Conservation (phyloP, 257 asterid genomes). For the Paraleonurus japonicus region DNA sequence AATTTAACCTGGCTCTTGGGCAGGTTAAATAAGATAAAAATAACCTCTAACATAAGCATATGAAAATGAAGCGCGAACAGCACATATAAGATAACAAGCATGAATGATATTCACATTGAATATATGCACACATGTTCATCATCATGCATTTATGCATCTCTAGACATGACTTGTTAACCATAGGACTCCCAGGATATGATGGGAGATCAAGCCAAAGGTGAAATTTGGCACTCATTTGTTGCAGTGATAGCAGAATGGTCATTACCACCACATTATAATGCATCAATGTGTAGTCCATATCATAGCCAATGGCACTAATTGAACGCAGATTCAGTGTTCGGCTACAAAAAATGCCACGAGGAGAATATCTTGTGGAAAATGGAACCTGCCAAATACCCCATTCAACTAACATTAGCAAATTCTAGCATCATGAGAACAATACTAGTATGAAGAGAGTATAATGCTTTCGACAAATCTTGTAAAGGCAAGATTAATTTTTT, state of each 20-base stretch:
- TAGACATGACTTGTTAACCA: not conserved
- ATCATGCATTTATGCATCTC: not conserved
- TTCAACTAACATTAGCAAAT: constrained; percentile 16
- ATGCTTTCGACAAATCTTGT: not conserved
- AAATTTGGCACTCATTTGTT: not conserved
- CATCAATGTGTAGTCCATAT: constrained; percentile 85
- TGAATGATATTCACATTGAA: not conserved
- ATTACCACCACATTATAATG: constrained; percentile 79
- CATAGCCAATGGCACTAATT: constrained; percentile 79
- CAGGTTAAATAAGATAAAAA: not conserved
- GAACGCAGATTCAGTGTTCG: constrained; percentile 78
- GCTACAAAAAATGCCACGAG: constrained; percentile 79
- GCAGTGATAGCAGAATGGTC: not conserved
- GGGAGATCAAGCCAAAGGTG: not conserved
- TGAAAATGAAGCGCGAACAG: constrained; percentile 7
- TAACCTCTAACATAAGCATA: not conserved
- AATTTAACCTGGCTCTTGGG: constrained; percentile 12
- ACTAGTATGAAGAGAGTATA: not conserved
- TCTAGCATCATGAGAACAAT: constrained; percentile 6
- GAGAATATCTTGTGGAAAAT: constrained; percentile 57
- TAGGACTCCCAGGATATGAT: not conserved
- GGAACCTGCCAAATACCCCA: constrained; percentile 54
- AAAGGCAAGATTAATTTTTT: not conserved
- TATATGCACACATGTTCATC: not conserved
- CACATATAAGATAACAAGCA: not conserved